These are phyloP conservation scores for Pseudocercospora cruenta DNA, from an alignment of 2,329 filamentous ascomycete species.

Conservation along the genomic window DNA sequence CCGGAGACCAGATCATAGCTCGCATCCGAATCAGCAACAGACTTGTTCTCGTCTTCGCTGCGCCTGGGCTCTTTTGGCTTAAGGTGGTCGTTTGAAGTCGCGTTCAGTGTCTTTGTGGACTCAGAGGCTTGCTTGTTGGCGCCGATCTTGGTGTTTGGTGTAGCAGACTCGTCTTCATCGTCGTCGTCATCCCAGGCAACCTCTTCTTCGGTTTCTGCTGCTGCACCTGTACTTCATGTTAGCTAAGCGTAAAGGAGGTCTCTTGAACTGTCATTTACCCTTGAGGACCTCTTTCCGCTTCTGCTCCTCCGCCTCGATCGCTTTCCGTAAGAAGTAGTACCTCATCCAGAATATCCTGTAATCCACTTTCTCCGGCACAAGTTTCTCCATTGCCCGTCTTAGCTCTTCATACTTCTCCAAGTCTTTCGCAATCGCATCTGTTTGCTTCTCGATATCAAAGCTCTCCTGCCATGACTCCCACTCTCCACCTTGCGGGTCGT, in stretches of 20 bases:
- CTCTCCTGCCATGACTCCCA: conserved; percentile 72
- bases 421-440: conserved; percentile 78
- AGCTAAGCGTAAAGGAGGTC: neutral
- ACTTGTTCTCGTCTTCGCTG: conserved; percentile 77
- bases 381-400: conserved; percentile 85
- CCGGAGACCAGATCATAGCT: conserved; percentile 90
- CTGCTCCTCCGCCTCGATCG: conserved; percentile 90
- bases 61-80: conserved; percentile 68
- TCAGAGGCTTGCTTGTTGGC: conserved; percentile 28
- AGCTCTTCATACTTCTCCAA: conserved; percentile 86
- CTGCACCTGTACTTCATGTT: conserved; percentile 58
- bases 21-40: conserved; percentile 87
- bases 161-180: conserved; percentile 56
- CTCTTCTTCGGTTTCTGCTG: conserved; percentile 73
- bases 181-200: conserved; percentile 76
- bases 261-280: conserved; percentile 59
- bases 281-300: conserved; percentile 87
- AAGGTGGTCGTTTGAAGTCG: conserved; percentile 41
- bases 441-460: conserved; percentile 84
- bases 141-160: conserved; percentile 32
- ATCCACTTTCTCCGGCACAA: conserved; percentile 90
- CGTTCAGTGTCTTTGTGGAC: conserved; percentile 37
- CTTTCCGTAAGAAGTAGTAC: conserved; percentile 92
- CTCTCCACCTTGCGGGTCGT: conserved; percentile 72
- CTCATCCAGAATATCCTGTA: conserved; percentile 90